Evolutionary conservation across 1,284 basidiomycete species (phyloP).

Genomic region (Leccinum subatratum): DNA sequence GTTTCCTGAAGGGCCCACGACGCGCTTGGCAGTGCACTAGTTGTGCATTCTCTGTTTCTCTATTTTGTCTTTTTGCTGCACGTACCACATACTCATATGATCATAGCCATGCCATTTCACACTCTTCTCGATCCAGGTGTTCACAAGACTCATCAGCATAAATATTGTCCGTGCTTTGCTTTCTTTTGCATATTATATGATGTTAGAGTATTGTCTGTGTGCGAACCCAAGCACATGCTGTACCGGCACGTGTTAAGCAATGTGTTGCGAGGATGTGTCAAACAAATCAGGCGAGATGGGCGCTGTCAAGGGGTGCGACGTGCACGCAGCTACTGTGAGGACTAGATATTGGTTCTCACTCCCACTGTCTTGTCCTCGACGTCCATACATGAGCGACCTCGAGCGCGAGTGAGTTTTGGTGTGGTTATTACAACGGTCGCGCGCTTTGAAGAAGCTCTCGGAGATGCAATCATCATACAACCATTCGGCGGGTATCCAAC

Average conservation of each 20-base stretch:
- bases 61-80: slow-evolving; percentile 32
- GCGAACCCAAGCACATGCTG: slow-evolving; percentile 12
- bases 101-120: slow-evolving; percentile 31
- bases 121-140: slow-evolving; percentile 14
- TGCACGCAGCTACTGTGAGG: not conserved
- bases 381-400: not conserved
- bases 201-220: slow-evolving; percentile 34
- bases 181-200: slow-evolving; percentile 42
- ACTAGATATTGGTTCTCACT: not conserved
- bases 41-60: slow-evolving; percentile 29
- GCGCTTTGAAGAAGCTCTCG: not conserved
- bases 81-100: slow-evolving; percentile 32
- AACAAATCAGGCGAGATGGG: slow-evolving; percentile 24
- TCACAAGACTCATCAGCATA: slow-evolving; percentile 36
- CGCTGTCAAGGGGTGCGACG: slow-evolving; percentile 13
- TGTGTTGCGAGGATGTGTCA: not conserved
- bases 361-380: slow-evolving; percentile 1
- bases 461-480: slow-evolving; percentile 19
- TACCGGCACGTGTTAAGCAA: not conserved
- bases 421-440: not conserved
- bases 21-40: slow-evolving; percentile 3
- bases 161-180: slow-evolving; percentile 27
- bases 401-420: not conserved
- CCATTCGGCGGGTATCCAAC: slow-evolving; percentile 24
- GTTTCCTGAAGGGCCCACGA: slow-evolving; percentile 26